Evolutionary conservation across 306 rosid species (phyloP).

Genomic region (Cucurbita maxima): DNA sequence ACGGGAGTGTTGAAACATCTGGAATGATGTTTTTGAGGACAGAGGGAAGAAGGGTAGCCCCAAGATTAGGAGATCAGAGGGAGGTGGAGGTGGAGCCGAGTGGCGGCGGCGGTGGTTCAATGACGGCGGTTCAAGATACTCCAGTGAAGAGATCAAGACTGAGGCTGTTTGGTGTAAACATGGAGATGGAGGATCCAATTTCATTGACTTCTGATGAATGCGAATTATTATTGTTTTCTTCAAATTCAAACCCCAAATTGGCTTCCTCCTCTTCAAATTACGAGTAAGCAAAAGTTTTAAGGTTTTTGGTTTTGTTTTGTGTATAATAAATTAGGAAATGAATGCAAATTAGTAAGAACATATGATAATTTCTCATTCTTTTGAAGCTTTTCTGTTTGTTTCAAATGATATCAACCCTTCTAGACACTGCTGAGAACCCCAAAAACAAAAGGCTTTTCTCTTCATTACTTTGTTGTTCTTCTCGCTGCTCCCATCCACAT

Average conservation of each 20-base stretch:
- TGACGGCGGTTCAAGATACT: constrained; percentile 14
- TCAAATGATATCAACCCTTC: neutral
- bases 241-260: constrained; percentile 1
- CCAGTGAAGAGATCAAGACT: constrained; percentile 20
- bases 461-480: constrained; percentile 26
- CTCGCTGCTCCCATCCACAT: constrained; percentile 28
- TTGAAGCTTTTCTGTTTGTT: neutral
- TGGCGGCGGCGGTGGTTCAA: constrained; percentile 8
- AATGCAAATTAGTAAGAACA: neutral
- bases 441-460: neutral
- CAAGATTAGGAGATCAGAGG: neutral
- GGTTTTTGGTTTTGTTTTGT: neutral
- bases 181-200: constrained; percentile 20
- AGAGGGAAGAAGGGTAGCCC: neutral
- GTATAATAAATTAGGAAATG: neutral
- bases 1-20: constrained; percentile 12
- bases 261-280: neutral
- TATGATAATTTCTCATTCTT: neutral
- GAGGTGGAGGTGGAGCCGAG: constrained; percentile 8
- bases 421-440: too few relatives aligned
- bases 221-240: constrained; percentile 11
- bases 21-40: constrained; percentile 16
- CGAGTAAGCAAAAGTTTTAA: neutral
- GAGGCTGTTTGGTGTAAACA: constrained; percentile 38
- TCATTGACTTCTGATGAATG: constrained; percentile 14